Evolutionary conservation across 129 eudicot genomes (phyloP).

Genomic region (Erigeron canadensis): DNA sequence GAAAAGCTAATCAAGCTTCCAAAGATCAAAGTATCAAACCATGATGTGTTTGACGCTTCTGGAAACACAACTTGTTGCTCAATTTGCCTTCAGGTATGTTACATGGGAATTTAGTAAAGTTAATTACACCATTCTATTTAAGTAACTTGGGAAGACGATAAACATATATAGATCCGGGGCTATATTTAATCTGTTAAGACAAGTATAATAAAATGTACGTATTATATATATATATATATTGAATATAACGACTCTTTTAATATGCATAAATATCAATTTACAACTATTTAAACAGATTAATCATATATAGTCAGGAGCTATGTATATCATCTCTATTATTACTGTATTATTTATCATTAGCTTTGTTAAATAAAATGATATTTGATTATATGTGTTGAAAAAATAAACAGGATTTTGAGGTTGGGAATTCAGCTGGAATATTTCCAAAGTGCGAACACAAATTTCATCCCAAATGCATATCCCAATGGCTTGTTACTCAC

Average conservation of each 20-base stretch:
- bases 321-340: too few relatives aligned
- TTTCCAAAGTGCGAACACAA: conserved; percentile 36
- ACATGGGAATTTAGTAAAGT: not conserved
- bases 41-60: conserved; percentile 22
- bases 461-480: conserved; percentile 37
- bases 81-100: conserved; percentile 36
- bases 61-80: conserved; percentile 37
- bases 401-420: conserved; percentile 33
- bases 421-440: conserved; percentile 34
- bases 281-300: not conserved
- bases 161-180: too few relatives aligned
- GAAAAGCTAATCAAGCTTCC: conserved; percentile 35
- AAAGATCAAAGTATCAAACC: conserved; percentile 29
- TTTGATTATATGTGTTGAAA: not conserved
- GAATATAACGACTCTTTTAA: too few relatives aligned
- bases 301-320: too few relatives aligned
- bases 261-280: too few relatives aligned
- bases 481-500: conserved; percentile 34
- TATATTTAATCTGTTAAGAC: too few relatives aligned
- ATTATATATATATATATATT: too few relatives aligned
- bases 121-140: too few relatives aligned
- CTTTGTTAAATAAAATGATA: not conserved
- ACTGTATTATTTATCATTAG: not conserved
- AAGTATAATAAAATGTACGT: too few relatives aligned
- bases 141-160: too few relatives aligned